These are phyloP conservation scores for Brassica hybrid DNA, from an alignment of 441 rosid genomes.

Conservation along the genomic window DNA sequence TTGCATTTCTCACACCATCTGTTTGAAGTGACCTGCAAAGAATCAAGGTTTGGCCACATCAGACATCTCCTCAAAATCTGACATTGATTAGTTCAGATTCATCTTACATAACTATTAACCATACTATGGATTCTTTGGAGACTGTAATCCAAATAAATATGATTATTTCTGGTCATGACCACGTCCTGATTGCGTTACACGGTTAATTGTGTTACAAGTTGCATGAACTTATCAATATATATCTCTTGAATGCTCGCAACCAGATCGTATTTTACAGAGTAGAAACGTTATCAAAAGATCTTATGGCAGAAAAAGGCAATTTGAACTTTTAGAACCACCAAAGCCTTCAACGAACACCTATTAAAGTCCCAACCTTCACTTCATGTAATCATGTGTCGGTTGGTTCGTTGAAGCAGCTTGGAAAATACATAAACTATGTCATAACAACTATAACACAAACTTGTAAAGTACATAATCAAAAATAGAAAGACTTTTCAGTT, in stretches of 20 bases:
- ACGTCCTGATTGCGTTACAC: not conserved
- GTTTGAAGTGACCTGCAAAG: not conserved
- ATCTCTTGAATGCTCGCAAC: slow-evolving; percentile 1
- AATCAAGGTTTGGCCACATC: not conserved
- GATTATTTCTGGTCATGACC: not conserved
- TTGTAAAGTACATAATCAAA: not conserved
- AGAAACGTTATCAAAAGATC: not conserved
- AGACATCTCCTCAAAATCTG: not conserved
- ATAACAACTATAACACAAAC: slow-evolving; percentile 6
- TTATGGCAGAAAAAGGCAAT: not conserved
- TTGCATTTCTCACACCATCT: too few relatives aligned
- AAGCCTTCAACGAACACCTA: not conserved
- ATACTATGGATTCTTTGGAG: not conserved
- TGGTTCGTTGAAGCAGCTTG: slow-evolving; percentile 12
- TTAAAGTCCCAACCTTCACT: slow-evolving; percentile 1
- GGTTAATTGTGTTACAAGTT: slow-evolving; percentile 1
- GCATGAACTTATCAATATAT: not conserved
- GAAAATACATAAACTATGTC: not conserved
- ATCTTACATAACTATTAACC: not conserved
- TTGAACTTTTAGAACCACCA: not conserved
- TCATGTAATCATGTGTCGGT: slow-evolving; percentile 4
- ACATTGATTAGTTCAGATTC: not conserved
- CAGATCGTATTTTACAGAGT: not conserved
- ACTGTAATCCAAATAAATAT: not conserved
- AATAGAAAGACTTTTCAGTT: not conserved